Conservation (phyloP, 805 yeast genomes). For the Isabelozyma gotoi region DNA sequence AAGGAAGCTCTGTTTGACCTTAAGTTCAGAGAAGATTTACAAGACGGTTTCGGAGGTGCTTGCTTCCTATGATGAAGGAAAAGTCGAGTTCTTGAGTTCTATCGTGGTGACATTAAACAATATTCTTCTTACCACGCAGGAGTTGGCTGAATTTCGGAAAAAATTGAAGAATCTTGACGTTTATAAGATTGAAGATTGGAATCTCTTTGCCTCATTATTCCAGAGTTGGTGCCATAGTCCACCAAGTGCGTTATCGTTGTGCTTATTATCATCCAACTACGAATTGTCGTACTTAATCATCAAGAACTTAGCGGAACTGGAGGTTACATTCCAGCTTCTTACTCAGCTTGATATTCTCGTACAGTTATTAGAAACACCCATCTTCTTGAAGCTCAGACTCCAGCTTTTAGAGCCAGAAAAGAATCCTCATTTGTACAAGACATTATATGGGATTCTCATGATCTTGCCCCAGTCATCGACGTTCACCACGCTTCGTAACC, state of each 20-base stretch:
- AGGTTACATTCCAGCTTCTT: constrained; percentile 72
- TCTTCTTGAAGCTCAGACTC: constrained; percentile 79
- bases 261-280: constrained; percentile 83
- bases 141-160: constrained; percentile 66
- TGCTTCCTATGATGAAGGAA: constrained; percentile 48
- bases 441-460: constrained; percentile 91
- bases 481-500: constrained; percentile 73
- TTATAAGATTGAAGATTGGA: constrained; percentile 56
- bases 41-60: constrained; percentile 77
- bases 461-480: constrained; percentile 91
- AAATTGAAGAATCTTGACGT: constrained; percentile 58
- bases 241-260: constrained; percentile 81
- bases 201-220: constrained; percentile 72
- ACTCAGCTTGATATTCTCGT: constrained; percentile 88
- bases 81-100: constrained; percentile 69
- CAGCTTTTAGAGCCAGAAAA: constrained; percentile 87
- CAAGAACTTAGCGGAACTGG: constrained; percentile 77
- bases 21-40: constrained; percentile 82
- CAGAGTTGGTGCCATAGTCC: constrained; percentile 91
- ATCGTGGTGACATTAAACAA: constrained; percentile 87
- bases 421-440: constrained; percentile 78
- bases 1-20: constrained; percentile 75
- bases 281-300: constrained; percentile 84
- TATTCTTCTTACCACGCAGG: constrained; percentile 83
- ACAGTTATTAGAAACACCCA: constrained; percentile 89